Evolutionary conservation across 768 basidiomycete species (phyloP).

Genomic region (Hemileccinum rubropunctum): DNA sequence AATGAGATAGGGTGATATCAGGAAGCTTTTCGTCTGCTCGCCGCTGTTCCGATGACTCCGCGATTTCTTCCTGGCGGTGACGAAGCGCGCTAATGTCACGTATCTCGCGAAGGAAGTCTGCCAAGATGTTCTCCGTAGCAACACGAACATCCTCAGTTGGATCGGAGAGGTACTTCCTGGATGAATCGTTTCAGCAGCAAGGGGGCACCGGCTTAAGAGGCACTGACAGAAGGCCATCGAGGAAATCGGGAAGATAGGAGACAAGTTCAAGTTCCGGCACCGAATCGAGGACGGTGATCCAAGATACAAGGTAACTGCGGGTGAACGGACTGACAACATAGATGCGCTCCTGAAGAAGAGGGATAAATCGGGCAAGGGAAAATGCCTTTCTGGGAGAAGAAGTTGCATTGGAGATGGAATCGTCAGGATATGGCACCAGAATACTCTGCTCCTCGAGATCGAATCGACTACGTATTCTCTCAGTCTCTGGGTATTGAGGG

Average conservation of each 20-base stretch:
- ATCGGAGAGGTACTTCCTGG: slow-evolving; percentile 92
- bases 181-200: slow-evolving; percentile 5
- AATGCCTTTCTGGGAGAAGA: slow-evolving; percentile 70
- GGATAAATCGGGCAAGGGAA: slow-evolving; percentile 92
- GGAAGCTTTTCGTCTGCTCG: slow-evolving; percentile 52
- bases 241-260: slow-evolving; percentile 89
- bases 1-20: slow-evolving; percentile 54
- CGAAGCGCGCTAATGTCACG: slow-evolving; percentile 78
- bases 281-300: slow-evolving; percentile 94
- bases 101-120: slow-evolving; percentile 89
- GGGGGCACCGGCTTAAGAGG: slow-evolving; percentile 1
- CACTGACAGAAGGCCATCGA: slow-evolving; percentile 88
- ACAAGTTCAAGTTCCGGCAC: slow-evolving; percentile 96
- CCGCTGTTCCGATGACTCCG: slow-evolving; percentile 38
- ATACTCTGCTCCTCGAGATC: slow-evolving; percentile 52
- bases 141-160: slow-evolving; percentile 91
- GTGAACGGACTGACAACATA: slow-evolving; percentile 96
- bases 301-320: slow-evolving; percentile 92
- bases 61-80: slow-evolving; percentile 57
- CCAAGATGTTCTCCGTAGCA: slow-evolving; percentile 85
- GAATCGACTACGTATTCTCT: slow-evolving; percentile 49
- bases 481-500: slow-evolving; percentile 81
- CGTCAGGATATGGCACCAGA: slow-evolving; percentile 63
- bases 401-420: slow-evolving; percentile 24
- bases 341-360: slow-evolving; percentile 87